A percentile compares a stretch with the other conserved stretches of the same genome.
phyloP scores from a whole-genome alignment of 371 early-diverging fungal species.

The Lichtheimia corymbifera region DNA sequence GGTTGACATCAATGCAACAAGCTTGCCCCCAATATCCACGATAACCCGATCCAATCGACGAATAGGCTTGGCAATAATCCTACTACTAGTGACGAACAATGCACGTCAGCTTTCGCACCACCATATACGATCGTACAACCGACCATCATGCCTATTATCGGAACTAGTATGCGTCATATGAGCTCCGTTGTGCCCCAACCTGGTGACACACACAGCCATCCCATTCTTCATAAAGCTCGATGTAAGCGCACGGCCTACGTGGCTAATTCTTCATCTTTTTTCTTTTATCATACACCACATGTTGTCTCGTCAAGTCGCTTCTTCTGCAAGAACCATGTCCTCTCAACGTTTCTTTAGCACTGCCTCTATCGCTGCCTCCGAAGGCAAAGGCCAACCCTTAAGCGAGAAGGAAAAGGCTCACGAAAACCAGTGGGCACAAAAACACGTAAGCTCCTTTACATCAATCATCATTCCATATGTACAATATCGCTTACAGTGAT shows the following conservation, averaged over 20 bases:
- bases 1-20: too few relatives aligned
- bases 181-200: background rate
- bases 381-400: slow-evolving; percentile 11
- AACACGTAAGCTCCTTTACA: slow-evolving; percentile 26
- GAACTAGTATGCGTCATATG: slow-evolving; percentile 1
- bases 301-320: slow-evolving; percentile 7
- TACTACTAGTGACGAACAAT: too few relatives aligned
- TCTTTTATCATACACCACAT: background rate
- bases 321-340: slow-evolving; percentile 5
- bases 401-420: slow-evolving; percentile 36
- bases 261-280: background rate
- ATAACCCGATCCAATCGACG: too few relatives aligned
- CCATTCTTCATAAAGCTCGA: too few relatives aligned
- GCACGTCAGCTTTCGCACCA: too few relatives aligned
- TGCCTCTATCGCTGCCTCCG: background rate
- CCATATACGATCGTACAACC: too few relatives aligned
- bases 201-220: too few relatives aligned
- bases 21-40: too few relatives aligned
- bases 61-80: background rate
- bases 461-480: background rate
- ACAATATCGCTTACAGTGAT: background rate
- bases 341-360: slow-evolving; percentile 6
- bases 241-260: too few relatives aligned
- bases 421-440: slow-evolving; percentile 41
- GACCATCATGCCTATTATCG: too few relatives aligned